Evolutionary conservation across 2,329 filamentous ascomycete species (phyloP), one percentile per base, ranked within the genome.

Genomic region (Arthrobotrys megalospora): DNA sequence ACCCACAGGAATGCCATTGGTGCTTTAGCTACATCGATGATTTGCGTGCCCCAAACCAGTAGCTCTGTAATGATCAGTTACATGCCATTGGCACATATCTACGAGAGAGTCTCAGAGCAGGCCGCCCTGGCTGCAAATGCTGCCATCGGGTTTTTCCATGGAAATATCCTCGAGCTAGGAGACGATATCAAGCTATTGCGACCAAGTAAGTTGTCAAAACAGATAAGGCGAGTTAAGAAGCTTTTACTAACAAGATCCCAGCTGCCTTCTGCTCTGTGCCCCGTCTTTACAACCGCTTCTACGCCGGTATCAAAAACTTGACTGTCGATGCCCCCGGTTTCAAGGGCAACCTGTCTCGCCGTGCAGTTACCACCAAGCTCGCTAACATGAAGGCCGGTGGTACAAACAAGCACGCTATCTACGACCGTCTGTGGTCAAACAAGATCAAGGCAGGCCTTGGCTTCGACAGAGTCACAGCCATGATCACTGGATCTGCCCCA

Each of bases 11-110:
- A 92, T 83, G 93, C 93, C 10, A 89, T 97, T 6, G 90, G 94
- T 11, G 93, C 90, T 45, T 88, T 92, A 50, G 85, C 89, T 43
- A 86, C 89, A 14, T 83, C 86, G 48, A 83, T 83, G n/a, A 85
- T 86, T 72, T 86, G 86, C 11, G 86, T 86, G 11, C 87, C 89
- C 70, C 80, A 81, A 1, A 82, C 86, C 62, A 85, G 84, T 79
- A 92, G 96, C 81, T 63, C 58, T 16, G 86, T 91, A 2, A 87
- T 91, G 81, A 89, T 93, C 73, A 98, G 95, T 0, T 99, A 98
- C 85, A 88, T 99, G 64, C 96, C 96, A 0, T 86, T 97, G 45
- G 96, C 96, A 8, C 96, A 99, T 84, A 98, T 99, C 82, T 97
- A 93, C 84, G 92, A 94, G 80, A 91, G 96, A 69, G 87, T 97